These are phyloP conservation scores for Penicillium thymicola DNA, from an alignment of 2,329 filamentous ascomycete genomes.

Conservation along the genomic window DNA sequence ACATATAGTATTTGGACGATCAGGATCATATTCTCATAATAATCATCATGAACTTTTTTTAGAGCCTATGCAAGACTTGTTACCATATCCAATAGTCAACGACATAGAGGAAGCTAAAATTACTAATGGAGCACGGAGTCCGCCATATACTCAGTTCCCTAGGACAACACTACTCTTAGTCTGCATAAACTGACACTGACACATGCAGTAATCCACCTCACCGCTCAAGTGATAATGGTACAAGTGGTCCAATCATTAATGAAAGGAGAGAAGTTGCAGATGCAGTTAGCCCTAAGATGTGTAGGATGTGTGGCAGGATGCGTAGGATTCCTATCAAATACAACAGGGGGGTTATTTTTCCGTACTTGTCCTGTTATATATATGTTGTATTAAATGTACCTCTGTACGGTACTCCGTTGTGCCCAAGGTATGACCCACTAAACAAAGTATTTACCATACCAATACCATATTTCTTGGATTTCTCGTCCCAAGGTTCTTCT, in stretches of 20 bases:
- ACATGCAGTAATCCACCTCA: not conserved
- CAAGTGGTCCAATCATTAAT: not conserved
- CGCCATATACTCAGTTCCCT: not conserved
- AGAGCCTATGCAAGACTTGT: not conserved
- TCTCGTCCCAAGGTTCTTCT: slow-evolving; percentile 13
- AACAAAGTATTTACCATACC: slow-evolving; percentile 10
- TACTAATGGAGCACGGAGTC: not conserved
- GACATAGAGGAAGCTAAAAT: not conserved
- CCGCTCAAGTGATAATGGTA: not conserved
- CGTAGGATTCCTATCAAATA: not conserved
- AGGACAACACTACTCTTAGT: not conserved
- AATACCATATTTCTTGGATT: slow-evolving; percentile 11
- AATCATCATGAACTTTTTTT: not conserved
- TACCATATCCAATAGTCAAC: not conserved
- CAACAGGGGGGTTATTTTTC: not conserved
- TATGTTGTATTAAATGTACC: too few species aligned
- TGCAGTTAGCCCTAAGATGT: slow-evolving; percentile 1
- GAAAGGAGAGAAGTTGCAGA: not conserved
- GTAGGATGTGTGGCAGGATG: not conserved
- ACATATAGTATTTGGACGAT: not conserved
- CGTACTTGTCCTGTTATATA: too few species aligned
- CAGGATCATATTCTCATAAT: not conserved
- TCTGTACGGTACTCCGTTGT: too few species aligned
- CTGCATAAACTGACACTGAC: slow-evolving; percentile 1
- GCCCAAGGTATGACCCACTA: not conserved